Base-by-base conservation (phyloP, 2,329 filamentous ascomycete species). In the Cercospora sp. region DNA sequence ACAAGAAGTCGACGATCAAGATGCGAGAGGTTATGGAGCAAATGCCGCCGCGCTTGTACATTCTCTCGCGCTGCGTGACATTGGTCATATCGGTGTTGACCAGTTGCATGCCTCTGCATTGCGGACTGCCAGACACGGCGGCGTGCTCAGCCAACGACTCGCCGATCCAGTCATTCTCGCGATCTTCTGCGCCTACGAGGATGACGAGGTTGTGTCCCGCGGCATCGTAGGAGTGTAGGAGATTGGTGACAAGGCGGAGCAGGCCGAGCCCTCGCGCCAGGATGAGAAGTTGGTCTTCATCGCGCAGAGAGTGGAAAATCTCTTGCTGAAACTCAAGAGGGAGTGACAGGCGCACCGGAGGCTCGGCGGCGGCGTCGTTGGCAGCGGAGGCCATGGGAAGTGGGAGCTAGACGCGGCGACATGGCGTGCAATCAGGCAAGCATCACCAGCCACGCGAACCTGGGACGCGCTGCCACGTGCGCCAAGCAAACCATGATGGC, bases 11-110 rank as follows among this genome's bases (percentile, higher is more conserved):
- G 28, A 98, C 94, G 31, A 98, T 92, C 69, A 99, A 82, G 71
- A 99, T 99, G 64, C 94, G 90, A 67, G 94, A 97, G 16, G 95
- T 99, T 77, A 99, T 91, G 81, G 93, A 97, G 82, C 97, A 94
- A 73, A 98, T 91, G 60, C 95, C 95, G 12, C 95, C 95, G 68
- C 89, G 86, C 2, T 88, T 84, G 80, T 99, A 99, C 86, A 97
- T 91, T 82, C 94, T 97, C 84, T 97, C 93, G 75, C 95, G 87
- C 60, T 90, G 89, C 3, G 88, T 88, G 18, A 98, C 94, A 73
- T 89, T 97, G 79, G 94, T 95, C 78, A 90, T 88, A 78, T 99
- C 95, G 6, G 95, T 98, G 79, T 98, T 98, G 78, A 99, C 93
- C 28, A 97, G 86, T 51, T 90, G 94, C 72, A 99, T 84, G 1